Percentiles rank a stretch among this genome's conserved stretches.
These are phyloP conservation scores for Cokeromyces recurvatus DNA, from an alignment of 371 early-diverging fungal species.

Conservation along the genomic window DNA sequence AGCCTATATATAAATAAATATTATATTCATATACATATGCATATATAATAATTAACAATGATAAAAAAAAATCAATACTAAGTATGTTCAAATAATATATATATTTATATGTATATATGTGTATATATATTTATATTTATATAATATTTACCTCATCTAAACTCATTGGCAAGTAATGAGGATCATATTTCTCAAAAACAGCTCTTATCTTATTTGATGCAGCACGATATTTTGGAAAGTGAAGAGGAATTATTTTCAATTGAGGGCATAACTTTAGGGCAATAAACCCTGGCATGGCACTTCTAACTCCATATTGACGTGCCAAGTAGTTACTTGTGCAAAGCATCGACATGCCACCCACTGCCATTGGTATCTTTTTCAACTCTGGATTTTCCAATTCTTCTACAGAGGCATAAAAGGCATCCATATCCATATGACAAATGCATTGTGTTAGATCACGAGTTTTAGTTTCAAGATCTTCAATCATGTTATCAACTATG, in stretches of 20 bases:
- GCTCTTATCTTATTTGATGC: conserved; percentile 45
- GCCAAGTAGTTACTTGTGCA: conserved; percentile 71
- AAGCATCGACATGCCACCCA: conserved; percentile 60
- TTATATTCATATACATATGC: background rate
- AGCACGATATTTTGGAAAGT: conserved; percentile 53
- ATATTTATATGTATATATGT: background rate
- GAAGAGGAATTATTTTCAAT: conserved; percentile 46
- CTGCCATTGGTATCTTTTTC: conserved; percentile 65
- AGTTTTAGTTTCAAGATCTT: conserved; percentile 28
- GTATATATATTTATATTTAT: too few species aligned
- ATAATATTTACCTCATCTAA: conserved; percentile 57
- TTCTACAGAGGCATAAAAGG: conserved; percentile 74
- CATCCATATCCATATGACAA: conserved; percentile 69
- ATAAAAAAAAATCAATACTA: too few species aligned
- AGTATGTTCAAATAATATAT: background rate
- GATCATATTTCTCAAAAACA: conserved; percentile 52
- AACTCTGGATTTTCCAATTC: conserved; percentile 57
- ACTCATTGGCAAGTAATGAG: conserved; percentile 49
- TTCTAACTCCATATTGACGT: conserved; percentile 60
- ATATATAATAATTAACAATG: background rate
- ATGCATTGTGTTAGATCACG: conserved; percentile 49
- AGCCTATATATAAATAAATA: conserved; percentile 26
- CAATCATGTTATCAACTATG: conserved; percentile 39
- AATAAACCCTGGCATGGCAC: conserved; percentile 70
- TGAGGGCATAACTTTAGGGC: conserved; percentile 62